Conservation (phyloP, 495 filamentous ascomycete species). For the Letharia lupina region DNA sequence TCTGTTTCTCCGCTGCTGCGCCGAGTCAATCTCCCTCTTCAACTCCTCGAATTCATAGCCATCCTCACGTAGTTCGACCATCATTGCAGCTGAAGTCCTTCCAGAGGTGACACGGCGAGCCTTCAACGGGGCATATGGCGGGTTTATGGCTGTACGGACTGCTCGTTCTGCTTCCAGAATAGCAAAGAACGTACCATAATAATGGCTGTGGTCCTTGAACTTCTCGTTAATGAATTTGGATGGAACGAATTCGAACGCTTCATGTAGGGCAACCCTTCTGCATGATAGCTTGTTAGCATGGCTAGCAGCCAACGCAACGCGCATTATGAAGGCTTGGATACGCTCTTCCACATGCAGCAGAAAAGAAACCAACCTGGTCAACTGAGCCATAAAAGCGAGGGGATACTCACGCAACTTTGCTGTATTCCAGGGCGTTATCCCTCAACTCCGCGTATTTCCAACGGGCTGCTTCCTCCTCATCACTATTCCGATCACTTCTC, state of each 20-base stretch:
- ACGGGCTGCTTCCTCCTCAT: constrained; percentile 32
- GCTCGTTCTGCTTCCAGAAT: constrained; percentile 36
- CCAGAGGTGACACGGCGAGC: constrained; percentile 20
- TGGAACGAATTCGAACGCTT: constrained; percentile 42
- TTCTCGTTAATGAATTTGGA: constrained; percentile 38
- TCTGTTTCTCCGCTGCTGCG: constrained; percentile 26
- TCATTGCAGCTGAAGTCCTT: constrained; percentile 15
- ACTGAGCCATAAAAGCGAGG: not conserved
- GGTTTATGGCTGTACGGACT: constrained; percentile 23
- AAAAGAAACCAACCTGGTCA: not conserved
- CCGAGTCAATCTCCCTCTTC: constrained; percentile 31
- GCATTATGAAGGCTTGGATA: not conserved
- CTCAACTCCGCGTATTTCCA: constrained; percentile 29
- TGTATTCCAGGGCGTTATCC: constrained; percentile 24
- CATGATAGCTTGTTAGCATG: constrained; percentile 1
- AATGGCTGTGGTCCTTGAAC: constrained; percentile 32
- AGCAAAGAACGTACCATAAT: constrained; percentile 38
- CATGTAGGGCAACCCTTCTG: constrained; percentile 35
- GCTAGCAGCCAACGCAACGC: not conserved
- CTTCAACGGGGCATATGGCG: constrained; percentile 31
- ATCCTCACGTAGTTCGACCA: constrained; percentile 23
- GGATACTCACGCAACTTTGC: constrained; percentile 29
- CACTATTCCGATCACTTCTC: constrained; percentile 31
- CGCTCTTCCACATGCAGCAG: not conserved
- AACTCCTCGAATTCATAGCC: constrained; percentile 25